A percentile compares a stretch with the other conserved stretches of the same genome.
Evolutionary conservation across 306 rosid genomes (phyloP).

Genomic region (Acmispon strigosus): DNA sequence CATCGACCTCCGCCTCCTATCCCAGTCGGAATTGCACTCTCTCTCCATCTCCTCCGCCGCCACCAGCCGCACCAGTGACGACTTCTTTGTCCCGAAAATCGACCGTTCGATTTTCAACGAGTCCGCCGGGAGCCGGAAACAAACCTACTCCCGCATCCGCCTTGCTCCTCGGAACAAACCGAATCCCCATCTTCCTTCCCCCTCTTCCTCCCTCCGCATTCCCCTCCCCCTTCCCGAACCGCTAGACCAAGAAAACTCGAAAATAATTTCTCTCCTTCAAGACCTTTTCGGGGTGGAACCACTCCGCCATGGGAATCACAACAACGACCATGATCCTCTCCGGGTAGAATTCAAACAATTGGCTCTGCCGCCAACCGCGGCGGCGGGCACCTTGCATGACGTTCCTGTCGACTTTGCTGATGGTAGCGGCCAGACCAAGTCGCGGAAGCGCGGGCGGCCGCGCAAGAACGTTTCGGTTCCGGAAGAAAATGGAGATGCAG

Average conservation of each 20-base stretch:
- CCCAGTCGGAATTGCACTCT: slow-evolving; percentile 65
- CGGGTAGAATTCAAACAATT: slow-evolving; percentile 26
- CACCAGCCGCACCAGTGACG: slow-evolving; percentile 30
- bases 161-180: slow-evolving; percentile 53
- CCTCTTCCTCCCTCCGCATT: background rate
- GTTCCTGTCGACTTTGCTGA: slow-evolving; percentile 16
- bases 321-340: background rate
- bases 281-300: slow-evolving; percentile 53
- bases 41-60: slow-evolving; percentile 46
- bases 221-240: slow-evolving; percentile 29
- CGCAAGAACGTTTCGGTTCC: slow-evolving; percentile 36
- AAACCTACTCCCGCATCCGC: slow-evolving; percentile 80
- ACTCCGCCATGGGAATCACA: slow-evolving; percentile 8
- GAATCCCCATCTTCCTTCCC: background rate
- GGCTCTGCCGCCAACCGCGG: background rate
- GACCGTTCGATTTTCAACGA: slow-evolving; percentile 91
- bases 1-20: slow-evolving; percentile 60
- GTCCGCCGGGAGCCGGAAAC: slow-evolving; percentile 93
- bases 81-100: slow-evolving; percentile 56
- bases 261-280: slow-evolving; percentile 41
- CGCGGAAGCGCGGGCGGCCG: slow-evolving; percentile 77
- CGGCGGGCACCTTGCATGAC: background rate
- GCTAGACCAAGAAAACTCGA: slow-evolving; percentile 35
- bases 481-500: background rate
- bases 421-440: slow-evolving; percentile 12